Base-by-base conservation (phyloP, 2,329 filamentous ascomycete genomes). In the Plenodomus biglobosus region DNA sequence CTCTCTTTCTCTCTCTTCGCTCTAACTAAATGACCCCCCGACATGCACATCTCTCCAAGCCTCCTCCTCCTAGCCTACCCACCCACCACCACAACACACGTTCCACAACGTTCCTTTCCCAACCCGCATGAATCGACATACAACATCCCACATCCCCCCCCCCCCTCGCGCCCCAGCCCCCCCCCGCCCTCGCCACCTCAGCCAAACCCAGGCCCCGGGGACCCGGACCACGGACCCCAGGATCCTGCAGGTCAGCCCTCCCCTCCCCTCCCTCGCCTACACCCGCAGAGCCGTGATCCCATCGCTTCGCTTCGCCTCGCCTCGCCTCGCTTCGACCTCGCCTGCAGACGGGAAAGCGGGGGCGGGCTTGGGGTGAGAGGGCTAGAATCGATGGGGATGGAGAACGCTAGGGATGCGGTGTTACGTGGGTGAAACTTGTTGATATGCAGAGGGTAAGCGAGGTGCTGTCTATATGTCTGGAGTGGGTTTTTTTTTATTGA, bases 371-470 rank as follows among this genome's bases (percentile, higher is more conserved):
- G 40, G 16, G 16, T 18, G 22, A 32, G 27, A 3, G 27, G n/a
- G n/a, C n/a, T n/a, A n/a, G n/a, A n/a, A n/a, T n/a, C n/a, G n/a
- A n/a, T n/a, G n/a, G n/a, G n/a, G n/a, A n/a, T n/a, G n/a, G n/a
- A n/a, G n/a, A n/a, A n/a, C n/a, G 7, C 22, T 24, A 5, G 22
- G 19, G 24, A 52, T 48, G 48, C 22, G 22, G 50, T 58, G 48
- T 24, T 8, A 54, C 53, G 24, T 16, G 39, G 37, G 40, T 58
- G 55, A 58, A 56, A 58, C 55, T 46, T 56, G 47, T 53, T 58
- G 50, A 34, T 40, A 34, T 48, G 45, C 36, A 42, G n/a, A 44
- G 22, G 37, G 15, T 35, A 40, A 45, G 37, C 37, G 48, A 24
- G 22, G 41, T 24, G 22, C 22, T 11, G 5, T n/a, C n/a, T n/a